A percentile compares a stretch with the other conserved stretches of the same genome.
Conservation (phyloP, 164 flowering plant species). For the Cinnamomum chago region DNA sequence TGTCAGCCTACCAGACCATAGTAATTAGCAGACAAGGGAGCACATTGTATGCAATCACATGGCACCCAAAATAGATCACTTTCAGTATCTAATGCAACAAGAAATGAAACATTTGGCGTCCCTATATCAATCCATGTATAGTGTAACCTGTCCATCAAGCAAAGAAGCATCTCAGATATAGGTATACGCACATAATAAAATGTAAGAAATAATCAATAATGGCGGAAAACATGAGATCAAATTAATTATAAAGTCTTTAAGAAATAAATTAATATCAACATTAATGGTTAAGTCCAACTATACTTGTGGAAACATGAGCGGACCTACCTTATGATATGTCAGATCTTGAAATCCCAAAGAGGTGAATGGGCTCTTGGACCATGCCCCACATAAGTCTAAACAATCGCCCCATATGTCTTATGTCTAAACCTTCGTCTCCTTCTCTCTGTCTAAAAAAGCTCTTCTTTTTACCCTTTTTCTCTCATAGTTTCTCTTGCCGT, state of each 20-base stretch:
- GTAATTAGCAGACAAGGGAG: constrained; percentile 65
- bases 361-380: too few species aligned
- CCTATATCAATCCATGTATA: constrained; percentile 91
- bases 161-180: not conserved
- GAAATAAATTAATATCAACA: not conserved
- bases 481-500: too few species aligned
- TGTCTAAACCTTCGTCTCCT: too few species aligned
- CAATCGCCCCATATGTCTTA: too few species aligned
- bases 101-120: constrained; percentile 78
- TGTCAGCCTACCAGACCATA: constrained; percentile 58
- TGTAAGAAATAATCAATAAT: not conserved
- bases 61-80: constrained; percentile 97
- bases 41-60: constrained; percentile 86
- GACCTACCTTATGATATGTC: too few species aligned
- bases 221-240: too few species aligned
- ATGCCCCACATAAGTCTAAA: too few species aligned
- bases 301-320: too few species aligned
- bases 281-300: too few species aligned
- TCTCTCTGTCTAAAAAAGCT: too few species aligned
- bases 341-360: too few species aligned
- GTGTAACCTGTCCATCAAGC: constrained; percentile 60
- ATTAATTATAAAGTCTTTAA: not conserved
- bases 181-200: not conserved
- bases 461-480: too few species aligned
- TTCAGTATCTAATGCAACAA: constrained; percentile 93